Evolutionary conservation across 2,329 filamentous ascomycete genomes (phyloP), one percentile per base, ranked within the genome.

Genomic region (Fusarium continuum): DNA sequence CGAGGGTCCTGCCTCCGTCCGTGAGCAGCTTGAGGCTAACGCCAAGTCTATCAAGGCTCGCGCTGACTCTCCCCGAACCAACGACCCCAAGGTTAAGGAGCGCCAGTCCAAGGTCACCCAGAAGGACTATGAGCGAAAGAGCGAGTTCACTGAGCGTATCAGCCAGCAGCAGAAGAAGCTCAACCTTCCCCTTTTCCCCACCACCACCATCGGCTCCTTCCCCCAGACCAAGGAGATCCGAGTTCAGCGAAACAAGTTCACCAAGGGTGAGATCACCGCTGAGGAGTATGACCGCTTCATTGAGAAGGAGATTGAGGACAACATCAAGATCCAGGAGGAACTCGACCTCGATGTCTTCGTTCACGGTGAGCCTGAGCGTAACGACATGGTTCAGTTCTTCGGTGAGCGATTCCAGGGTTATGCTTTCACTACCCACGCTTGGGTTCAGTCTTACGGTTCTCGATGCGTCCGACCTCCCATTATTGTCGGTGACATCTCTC

Each of bases 361-460:
- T 68, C 95, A 99, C 85, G 95, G 95, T 78, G 95, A 99, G 87
- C 95, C 95, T 60, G 95, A 99, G 88, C 93, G 95, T 80, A 99
- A 99, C 84, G 95, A 99, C 89, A 99, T 99, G 95, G 95, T 99
- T 49, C 95, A 99, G 83, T 99, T 97, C 89, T 99, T 99, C 74
- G 95, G 95, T 81, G 95, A 99, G 88, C 91, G 92, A 75, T 87
- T 99, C 65, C 88, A 96, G 74, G 95, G 95, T 75, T 99, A 98
- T 80, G 91, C 93, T 78, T 99, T 99, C 88, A 99, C 95, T 78
- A 98, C 94, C 79, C 91, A 97, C 83, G 95, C 92, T 72, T 99
- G 95, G 95, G 95, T 99, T 55, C 93, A 99, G 87, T 92, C 88
- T 74, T 99, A 99, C 81, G 95, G 95, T 75, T 99, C 95, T 71